Evolutionary conservation across 1,139 yeast genomes (phyloP).

Genomic region (Nakaseomyces nivariensis): DNA sequence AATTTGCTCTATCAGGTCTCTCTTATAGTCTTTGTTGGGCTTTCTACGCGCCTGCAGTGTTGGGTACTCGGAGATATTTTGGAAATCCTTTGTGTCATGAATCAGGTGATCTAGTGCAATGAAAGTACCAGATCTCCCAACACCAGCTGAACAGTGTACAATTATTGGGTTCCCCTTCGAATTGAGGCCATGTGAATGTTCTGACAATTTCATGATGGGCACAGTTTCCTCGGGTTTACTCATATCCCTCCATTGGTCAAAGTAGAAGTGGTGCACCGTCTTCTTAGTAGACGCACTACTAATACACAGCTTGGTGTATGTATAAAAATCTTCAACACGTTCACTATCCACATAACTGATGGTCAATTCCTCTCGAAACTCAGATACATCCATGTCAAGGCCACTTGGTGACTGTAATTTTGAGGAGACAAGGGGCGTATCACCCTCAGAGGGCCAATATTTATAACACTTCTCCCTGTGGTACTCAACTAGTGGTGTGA

Average conservation of each 20-base stretch:
- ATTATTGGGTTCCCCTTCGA: conserved; percentile 31
- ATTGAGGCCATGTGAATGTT: conserved; percentile 25
- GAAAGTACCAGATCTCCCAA: conserved; percentile 69
- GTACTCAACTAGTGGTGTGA: conserved; percentile 66
- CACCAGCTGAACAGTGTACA: conserved; percentile 75
- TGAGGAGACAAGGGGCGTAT: conserved; percentile 9
- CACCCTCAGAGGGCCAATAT: conserved; percentile 50
- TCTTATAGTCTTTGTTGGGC: conserved; percentile 13
- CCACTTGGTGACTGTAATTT: conserved; percentile 18
- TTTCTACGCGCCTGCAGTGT: background rate
- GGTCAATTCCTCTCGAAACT: conserved; percentile 15
- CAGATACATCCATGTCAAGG: conserved; percentile 12
- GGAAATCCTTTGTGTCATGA: conserved; percentile 28
- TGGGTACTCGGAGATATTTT: conserved; percentile 4
- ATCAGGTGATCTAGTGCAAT: conserved; percentile 52
- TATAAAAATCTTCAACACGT: conserved; percentile 17
- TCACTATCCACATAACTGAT: conserved; percentile 13
- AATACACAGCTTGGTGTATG: conserved; percentile 17
- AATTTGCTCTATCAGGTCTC: conserved; percentile 28
- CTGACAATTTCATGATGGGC: conserved; percentile 25
- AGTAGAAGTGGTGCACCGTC: conserved; percentile 35
- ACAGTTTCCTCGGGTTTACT: conserved; percentile 33
- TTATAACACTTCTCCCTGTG: conserved; percentile 54
- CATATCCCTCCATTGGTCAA: conserved; percentile 40
- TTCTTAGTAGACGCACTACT: conserved; percentile 21